phyloP scores from a whole-genome alignment of 179 eudicot species.

The Sideroxylon spinosum region DNA sequence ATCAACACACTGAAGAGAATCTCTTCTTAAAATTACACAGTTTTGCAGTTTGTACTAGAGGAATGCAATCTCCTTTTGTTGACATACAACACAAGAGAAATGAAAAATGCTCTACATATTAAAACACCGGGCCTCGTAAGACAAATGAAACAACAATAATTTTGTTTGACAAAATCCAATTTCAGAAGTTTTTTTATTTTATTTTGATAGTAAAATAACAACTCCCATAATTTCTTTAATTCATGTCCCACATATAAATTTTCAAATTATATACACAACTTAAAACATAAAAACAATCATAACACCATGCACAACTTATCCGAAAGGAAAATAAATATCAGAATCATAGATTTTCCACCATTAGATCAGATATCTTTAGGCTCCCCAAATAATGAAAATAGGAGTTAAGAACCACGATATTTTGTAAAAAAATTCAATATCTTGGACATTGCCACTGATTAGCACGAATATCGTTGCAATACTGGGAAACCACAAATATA shows the following conservation, averaged over 20 bases:
- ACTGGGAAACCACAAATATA: neutral
- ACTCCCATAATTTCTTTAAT: no score
- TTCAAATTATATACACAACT: neutral
- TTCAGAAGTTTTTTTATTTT: no score
- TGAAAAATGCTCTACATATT: no score
- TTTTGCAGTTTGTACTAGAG: neutral
- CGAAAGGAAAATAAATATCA: no score
- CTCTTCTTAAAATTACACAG: neutral
- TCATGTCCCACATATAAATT: no score
- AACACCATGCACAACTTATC: no score
- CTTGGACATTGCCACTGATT: neutral
- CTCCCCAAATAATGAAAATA: neutral
- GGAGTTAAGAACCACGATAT: neutral
- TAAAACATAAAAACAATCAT: neutral
- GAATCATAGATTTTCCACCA: no score
- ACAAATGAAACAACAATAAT: no score
- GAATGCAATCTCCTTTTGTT: neutral
- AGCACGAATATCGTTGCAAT: neutral
- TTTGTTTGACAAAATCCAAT: no score
- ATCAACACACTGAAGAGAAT: conserved; percentile 9
- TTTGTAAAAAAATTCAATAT: neutral
- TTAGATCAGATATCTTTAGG: no score
- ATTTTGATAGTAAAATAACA: no score
- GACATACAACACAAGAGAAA: neutral
- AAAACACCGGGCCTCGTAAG: no score